A percentile compares a stretch with the other conserved stretches of the same genome.
Evolutionary conservation across 345 rosid genomes (phyloP).

Genomic region (Ceriops tagal): DNA sequence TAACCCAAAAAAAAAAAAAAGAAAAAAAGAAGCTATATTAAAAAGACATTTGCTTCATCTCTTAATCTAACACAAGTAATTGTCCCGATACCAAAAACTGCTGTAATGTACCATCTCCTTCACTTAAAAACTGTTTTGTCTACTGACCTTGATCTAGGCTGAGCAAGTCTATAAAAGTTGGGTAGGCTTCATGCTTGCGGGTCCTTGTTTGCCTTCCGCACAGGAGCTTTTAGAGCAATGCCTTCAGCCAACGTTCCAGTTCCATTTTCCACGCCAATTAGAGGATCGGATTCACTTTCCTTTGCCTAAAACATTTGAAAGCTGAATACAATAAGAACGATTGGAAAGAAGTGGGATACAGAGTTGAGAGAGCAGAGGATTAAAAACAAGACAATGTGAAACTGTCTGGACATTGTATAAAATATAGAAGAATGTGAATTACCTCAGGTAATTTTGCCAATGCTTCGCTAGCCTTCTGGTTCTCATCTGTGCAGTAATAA

Average conservation of each 20-base stretch:
- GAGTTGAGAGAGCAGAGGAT: neutral
- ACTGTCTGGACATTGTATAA: neutral
- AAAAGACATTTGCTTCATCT: slow-evolving; percentile 14
- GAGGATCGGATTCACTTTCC: slow-evolving; percentile 83
- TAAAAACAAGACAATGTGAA: neutral
- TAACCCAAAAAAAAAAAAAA: slow-evolving; percentile 17
- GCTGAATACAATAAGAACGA: slow-evolving; percentile 3
- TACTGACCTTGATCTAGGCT: slow-evolving; percentile 18
- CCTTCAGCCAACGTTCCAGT: slow-evolving; percentile 60
- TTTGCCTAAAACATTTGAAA: slow-evolving; percentile 42
- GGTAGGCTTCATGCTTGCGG: slow-evolving; percentile 56
- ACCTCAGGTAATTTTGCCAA: slow-evolving; percentile 76
- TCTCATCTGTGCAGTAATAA: slow-evolving; percentile 66
- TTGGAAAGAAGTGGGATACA: neutral
- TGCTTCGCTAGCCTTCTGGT: slow-evolving; percentile 67
- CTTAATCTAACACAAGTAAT: slow-evolving; percentile 18
- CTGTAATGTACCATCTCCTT: slow-evolving; percentile 46
- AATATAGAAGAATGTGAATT: slow-evolving; percentile 3
- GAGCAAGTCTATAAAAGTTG: slow-evolving; percentile 14
- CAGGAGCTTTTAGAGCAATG: slow-evolving; percentile 50
- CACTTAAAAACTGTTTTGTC: slow-evolving; percentile 30
- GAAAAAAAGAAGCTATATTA: slow-evolving; percentile 24
- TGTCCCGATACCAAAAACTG: slow-evolving; percentile 19
- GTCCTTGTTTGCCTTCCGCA: slow-evolving; percentile 90
- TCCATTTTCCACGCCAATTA: slow-evolving; percentile 68